Evolutionary conservation across 2,329 filamentous ascomycete species (phyloP).

Genomic region (Tolypocladium amazonense): DNA sequence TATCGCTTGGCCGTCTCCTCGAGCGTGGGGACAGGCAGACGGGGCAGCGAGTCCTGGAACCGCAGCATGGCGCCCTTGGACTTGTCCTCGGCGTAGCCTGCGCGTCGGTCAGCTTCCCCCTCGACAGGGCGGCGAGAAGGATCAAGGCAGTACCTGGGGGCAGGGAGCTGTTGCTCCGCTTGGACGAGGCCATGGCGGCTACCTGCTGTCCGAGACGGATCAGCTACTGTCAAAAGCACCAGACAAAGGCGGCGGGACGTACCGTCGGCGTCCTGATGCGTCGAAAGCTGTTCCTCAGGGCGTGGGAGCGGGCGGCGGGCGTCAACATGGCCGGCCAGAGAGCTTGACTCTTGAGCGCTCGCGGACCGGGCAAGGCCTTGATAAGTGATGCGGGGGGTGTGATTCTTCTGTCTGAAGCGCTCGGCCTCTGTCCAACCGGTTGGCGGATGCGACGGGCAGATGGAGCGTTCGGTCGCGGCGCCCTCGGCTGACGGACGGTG

Average conservation of each 20-base stretch:
- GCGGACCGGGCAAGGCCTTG: neutral
- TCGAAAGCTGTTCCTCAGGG: constrained; percentile 22
- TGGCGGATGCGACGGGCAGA: neutral
- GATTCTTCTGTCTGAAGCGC: too few species aligned
- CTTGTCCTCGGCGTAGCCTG: constrained; percentile 71
- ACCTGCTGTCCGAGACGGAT: constrained; percentile 1
- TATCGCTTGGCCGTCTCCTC: constrained; percentile 75
- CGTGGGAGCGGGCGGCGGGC: constrained; percentile 19
- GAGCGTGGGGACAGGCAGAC: constrained; percentile 68
- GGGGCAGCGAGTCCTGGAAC: constrained; percentile 76
- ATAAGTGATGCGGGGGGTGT: neutral
- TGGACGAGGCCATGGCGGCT: constrained; percentile 39
- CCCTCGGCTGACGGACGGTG: neutral
- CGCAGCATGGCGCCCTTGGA: constrained; percentile 73
- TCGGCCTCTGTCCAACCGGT: neutral
- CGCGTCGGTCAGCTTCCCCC: neutral
- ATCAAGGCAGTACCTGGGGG: constrained; percentile 31
- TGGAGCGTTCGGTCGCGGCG: neutral
- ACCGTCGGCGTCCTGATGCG: constrained; percentile 15
- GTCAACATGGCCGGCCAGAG: constrained; percentile 22
- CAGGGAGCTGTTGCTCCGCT: constrained; percentile 47
- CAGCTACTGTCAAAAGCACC: neutral
- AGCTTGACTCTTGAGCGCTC: neutral
- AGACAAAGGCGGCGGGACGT: neutral
- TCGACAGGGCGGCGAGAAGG: neutral